Base-by-base conservation (phyloP, 257 asterid species). In the Ballota nigra region DNA sequence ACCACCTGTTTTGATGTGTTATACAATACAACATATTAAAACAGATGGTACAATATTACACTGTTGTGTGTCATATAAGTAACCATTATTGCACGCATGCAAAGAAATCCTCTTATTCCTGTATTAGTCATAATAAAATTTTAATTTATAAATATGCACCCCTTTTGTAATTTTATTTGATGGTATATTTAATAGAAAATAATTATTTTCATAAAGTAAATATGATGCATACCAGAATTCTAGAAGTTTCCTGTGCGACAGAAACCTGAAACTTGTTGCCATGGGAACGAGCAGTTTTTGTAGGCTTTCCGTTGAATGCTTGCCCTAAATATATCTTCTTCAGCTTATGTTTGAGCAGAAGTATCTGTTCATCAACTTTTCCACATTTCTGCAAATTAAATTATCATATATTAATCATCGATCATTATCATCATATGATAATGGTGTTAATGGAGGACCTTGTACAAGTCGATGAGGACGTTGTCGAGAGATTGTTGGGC, bases 221-320 rank as follows among this genome's bases (percentile, higher is more conserved):
- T 2, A 5, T 41, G 13, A 51, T 7, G 5, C 31, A 3, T 41
- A 71, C 97, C 84, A 92, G 63, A 70, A 89, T 83, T 68, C 93
- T 84, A 6, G 97, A 88, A 0, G 93, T 86, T 76, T 92, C 97
- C 58, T 87, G 96, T 56, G 73, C 75, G 78, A 89, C 56, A 4
- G 97, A 92, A 70, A 92, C 97, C 62, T 87, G 97, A 76, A 92
- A 87, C 78, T 92, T 92, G 87, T 92, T 92, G 36, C 97, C 97
- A 60, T 85, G 97, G 23, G 97, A 89, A 1, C 96, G 88, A 0
- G 97, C 97, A n/a, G 96, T 89, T 78, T 89, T 92, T 7, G 96
- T 89, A 4, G 89, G 88, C 69, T 79, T 89, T 22, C 97, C 96
- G 66, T 92, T 89, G 86, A 92, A 92, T n/a, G 89, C 93, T 68